Base-by-base conservation (phyloP, 257 asterid species). In the Rauvolfia tetraphylla region DNA sequence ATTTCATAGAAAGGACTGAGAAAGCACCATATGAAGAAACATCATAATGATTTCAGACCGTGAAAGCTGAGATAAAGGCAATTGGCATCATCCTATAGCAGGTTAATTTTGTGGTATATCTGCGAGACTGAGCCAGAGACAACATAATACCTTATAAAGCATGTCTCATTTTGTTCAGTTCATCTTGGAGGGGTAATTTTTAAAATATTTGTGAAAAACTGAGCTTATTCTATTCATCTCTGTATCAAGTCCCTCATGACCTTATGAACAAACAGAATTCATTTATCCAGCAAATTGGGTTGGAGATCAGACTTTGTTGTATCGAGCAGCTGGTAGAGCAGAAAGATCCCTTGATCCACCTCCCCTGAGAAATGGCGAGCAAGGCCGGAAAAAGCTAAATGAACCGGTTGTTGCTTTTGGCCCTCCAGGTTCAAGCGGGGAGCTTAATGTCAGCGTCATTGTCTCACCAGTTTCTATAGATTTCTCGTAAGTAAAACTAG, bases 401-500 rank as follows among this genome's bases (percentile, higher is more conserved):
- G 96, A 88, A 81, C 98, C 97, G 25, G 82, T 75, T 70, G 91
- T 92, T 83, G 97, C 97, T 17, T 94, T 90, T 78, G 98, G 98
- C 31, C 98, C 96, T 9, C 96, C 98, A 5, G 97, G 93, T n/a
- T 94, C 98, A 17, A 89, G 82, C 17, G 97, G 97, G 25, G 98
- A 94, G 90, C 92, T 94, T 80, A 94, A 94, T 54, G 95, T 92
- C 53, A 94, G 97, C 25, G 98, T 94, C 14, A 89, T 94, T 62
- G 98, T 91, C 73, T 86, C 97, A 39, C 77, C 86, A 10, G 96
- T 94, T 78, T 85, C 97, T 9, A 9, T 78, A 66, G 92, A 90
- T 83, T 92, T 94, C 89, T 82, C 92, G 98, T 90, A 86, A 87
- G 96, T 78, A 41, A 33, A 66, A 53, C 3, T 23, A 3, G 22